These are phyloP conservation scores for Hypoxylon trugodes DNA, from an alignment of 495 filamentous ascomycete species.

Conservation along the genomic window DNA sequence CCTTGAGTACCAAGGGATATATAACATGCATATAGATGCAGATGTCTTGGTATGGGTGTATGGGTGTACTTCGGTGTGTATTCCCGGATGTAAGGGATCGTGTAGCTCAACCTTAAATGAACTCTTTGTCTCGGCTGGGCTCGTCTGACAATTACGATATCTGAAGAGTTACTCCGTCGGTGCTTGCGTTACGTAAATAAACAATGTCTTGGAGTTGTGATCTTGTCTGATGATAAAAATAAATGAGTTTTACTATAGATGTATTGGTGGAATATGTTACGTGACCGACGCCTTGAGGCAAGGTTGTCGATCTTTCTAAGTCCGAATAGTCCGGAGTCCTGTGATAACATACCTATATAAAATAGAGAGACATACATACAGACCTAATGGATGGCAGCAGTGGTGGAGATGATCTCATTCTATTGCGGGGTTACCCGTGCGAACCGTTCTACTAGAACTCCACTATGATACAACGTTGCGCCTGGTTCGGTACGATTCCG, in stretches of 20 bases:
- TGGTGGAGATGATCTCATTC: constrained; percentile 30
- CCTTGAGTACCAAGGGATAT: too few species aligned
- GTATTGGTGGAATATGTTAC: not conserved
- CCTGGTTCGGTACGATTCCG: constrained; percentile 17
- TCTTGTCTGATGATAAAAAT: constrained; percentile 12
- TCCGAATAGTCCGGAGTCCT: not conserved
- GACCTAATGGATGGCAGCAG: not conserved
- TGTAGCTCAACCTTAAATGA: not conserved
- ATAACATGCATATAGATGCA: too few species aligned
- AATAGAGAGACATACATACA: too few species aligned
- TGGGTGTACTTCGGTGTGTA: too few species aligned
- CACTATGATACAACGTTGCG: constrained; percentile 25
- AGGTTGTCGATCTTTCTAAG: constrained; percentile 18
- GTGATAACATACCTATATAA: too few species aligned
- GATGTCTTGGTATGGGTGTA: too few species aligned
- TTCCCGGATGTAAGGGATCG: not conserved
- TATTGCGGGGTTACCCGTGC: constrained; percentile 22
- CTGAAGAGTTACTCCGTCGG: not conserved
- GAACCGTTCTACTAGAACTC: not conserved
- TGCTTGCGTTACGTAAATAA: not conserved
- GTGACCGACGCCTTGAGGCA: constrained; percentile 15
- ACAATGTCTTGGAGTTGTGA: not conserved
- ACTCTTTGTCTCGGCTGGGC: constrained; percentile 6
- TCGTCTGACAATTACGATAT: constrained; percentile 1
- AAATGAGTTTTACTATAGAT: not conserved